phyloP scores from a whole-genome alignment of 169 alveolate genomes.

The Besnoitia besnoiti region DNA sequence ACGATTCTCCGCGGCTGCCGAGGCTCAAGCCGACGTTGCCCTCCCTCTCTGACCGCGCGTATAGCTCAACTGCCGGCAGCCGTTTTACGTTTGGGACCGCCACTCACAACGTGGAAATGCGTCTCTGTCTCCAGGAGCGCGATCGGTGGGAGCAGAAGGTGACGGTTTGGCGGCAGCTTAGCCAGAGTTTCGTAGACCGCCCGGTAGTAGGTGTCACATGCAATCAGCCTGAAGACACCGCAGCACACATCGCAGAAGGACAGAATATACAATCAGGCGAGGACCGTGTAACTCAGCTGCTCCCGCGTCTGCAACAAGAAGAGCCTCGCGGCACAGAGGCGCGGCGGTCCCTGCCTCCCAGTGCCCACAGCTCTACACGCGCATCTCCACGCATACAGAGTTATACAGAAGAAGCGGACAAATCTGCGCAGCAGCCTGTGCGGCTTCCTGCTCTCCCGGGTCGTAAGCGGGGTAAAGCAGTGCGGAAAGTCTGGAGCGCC shows the following conservation, averaged over 20 bases:
- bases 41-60: not conserved
- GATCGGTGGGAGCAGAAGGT: conserved; percentile 47
- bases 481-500: too few relatives aligned
- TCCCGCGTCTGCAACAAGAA: too few relatives aligned
- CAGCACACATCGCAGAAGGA: too few relatives aligned
- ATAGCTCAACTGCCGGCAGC: not conserved
- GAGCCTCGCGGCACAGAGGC: too few relatives aligned
- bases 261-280: too few relatives aligned
- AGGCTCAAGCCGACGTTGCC: too few relatives aligned
- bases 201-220: conserved; percentile 46
- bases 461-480: too few relatives aligned
- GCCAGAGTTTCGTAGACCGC: conserved; percentile 47
- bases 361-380: not conserved
- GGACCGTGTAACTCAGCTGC: too few relatives aligned
- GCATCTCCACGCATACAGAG: not conserved
- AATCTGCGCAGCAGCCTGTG: not conserved
- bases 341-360: too few relatives aligned
- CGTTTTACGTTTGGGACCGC: not conserved
- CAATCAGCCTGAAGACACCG: conserved; percentile 34
- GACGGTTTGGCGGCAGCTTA: conserved; percentile 47
- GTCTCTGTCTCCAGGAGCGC: conserved; percentile 70
- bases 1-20: too few relatives aligned
- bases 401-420: not conserved
- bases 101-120: conserved; percentile 68
- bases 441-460: too few relatives aligned